Evolutionary conservation across 2,329 filamentous ascomycete species (phyloP), one percentile per base, ranked within the genome.

Genomic region (Chrysosporium keratinophilum): DNA sequence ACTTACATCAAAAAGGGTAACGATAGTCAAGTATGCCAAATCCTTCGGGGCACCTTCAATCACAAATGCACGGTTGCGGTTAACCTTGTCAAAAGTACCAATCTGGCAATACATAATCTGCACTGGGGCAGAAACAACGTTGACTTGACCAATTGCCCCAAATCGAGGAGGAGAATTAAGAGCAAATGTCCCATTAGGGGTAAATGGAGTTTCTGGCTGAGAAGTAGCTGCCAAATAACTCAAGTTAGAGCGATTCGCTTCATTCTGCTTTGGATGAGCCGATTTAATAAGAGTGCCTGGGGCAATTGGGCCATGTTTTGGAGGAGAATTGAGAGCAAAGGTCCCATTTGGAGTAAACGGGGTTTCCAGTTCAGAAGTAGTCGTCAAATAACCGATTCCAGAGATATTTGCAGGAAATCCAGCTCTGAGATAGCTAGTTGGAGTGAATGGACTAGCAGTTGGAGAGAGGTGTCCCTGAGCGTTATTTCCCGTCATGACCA

Each of bases 381-480:
- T 50, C 50, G 60, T 46, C 3, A 64, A 54, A 35, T 61, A 59
- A 49, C 58, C 46, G 37, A 62, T 52, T 15, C 55, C 39, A 7
- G 53, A 56, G 17, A 50, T 60, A 54, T 48, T 42, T n/a, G 47
- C 54, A 43, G 33, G 45, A 28, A 59, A 58, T 42, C 19, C 42
- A 23, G 31, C 10, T 9, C 42, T 33, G 20, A 40, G 35, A 51
- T 61, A 58, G 14, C 63, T 62, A 50, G 74, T 68, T 5, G 83
- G 83, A 14, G 75, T 78, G 60, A 87, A 87, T 1, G 75, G 64
- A 1, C 78, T 79, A 1, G 83, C 82, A 5, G 78, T 83, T 1
- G 84, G 80, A 3, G 83, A 86, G 19, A 87, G 69, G 58, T 79
- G 62, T 15, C 54, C 53, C 37, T 59, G 58, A 19, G 43, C 58